Percentiles rank a stretch among this genome's conserved stretches.
Conservation (phyloP, 345 rosid species). For the Populus nigra region DNA sequence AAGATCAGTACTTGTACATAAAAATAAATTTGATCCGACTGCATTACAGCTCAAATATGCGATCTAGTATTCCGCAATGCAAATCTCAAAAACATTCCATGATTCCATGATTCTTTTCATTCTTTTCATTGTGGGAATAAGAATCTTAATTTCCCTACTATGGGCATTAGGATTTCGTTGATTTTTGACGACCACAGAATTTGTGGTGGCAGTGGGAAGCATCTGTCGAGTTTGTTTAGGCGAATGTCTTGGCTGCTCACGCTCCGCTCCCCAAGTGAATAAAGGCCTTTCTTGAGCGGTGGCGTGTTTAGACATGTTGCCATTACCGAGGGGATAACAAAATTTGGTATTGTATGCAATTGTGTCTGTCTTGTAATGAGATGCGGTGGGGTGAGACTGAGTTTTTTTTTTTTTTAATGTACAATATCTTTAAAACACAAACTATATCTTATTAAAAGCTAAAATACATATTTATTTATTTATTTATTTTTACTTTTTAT, state of each 20-base stretch:
- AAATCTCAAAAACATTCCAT: not conserved
- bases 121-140: not conserved
- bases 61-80: too few relatives aligned
- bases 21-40: too few relatives aligned
- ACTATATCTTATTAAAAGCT: too few relatives aligned
- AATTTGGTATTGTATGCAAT: too few relatives aligned
- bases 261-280: not conserved
- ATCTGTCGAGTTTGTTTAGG: not conserved
- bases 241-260: not conserved
- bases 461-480: too few relatives aligned
- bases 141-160: constrained; percentile 1
- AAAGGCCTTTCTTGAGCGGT: not conserved
- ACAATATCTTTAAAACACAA: too few relatives aligned
- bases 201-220: not conserved
- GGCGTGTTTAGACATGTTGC: not conserved
- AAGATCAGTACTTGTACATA: too few relatives aligned
- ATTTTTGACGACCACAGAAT: not conserved
- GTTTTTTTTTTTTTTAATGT: too few relatives aligned
- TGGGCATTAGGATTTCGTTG: not conserved
- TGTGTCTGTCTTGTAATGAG: too few relatives aligned
- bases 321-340: not conserved
- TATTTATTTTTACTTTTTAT: too few relatives aligned
- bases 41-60: too few relatives aligned
- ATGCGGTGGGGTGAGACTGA: too few relatives aligned
- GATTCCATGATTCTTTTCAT: not conserved